Percentiles rank a stretch among this genome's conserved stretches.
Evolutionary conservation across 2,329 filamentous ascomycete genomes (phyloP).

Genomic region (Colletotrichum spinosum): DNA sequence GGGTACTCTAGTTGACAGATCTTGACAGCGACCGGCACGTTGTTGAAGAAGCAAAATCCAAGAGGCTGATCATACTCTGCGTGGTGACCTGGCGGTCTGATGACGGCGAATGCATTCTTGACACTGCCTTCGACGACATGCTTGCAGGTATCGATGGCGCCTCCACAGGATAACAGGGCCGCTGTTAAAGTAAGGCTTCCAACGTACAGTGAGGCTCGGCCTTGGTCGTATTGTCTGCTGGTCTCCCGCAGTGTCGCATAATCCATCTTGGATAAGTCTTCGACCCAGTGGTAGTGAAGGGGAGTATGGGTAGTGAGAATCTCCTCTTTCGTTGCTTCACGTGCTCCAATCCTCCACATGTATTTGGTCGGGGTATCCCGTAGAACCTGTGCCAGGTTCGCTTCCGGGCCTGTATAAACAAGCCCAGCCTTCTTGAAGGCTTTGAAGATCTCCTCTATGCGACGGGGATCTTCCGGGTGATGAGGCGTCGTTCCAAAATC

Average conservation of each 20-base stretch:
- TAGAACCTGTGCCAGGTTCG: conserved; percentile 64
- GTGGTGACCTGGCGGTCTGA: conserved; percentile 94
- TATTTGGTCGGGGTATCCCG: conserved; percentile 67
- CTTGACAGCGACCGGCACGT: conserved; percentile 91
- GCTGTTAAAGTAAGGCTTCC: conserved; percentile 85
- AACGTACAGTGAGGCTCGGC: conserved; percentile 83
- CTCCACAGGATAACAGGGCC: conserved; percentile 86
- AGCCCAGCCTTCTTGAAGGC: conserved; percentile 86
- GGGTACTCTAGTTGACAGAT: conserved; percentile 87
- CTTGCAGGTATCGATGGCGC: conserved; percentile 95
- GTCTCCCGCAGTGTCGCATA: conserved; percentile 76
- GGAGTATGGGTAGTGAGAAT: conserved; percentile 82
- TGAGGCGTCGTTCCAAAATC: conserved; percentile 79
- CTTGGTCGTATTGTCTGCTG: conserved; percentile 70
- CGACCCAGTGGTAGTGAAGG: conserved; percentile 84
- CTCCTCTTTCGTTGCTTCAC: conserved; percentile 82
- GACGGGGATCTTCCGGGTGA: conserved; percentile 92
- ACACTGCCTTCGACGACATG: conserved; percentile 86
- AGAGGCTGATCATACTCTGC: conserved; percentile 88
- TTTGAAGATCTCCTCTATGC: conserved; percentile 93
- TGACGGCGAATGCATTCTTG: conserved; percentile 95
- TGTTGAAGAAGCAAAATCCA: conserved; percentile 98
- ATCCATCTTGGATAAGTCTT: conserved; percentile 63
- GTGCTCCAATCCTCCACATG: conserved; percentile 82
- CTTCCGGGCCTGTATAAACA: conserved; percentile 71